Evolutionary conservation across 2,329 filamentous ascomycete species (phyloP), one percentile per base, ranked within the genome.

Genomic region (Botryotinia narcissicola): DNA sequence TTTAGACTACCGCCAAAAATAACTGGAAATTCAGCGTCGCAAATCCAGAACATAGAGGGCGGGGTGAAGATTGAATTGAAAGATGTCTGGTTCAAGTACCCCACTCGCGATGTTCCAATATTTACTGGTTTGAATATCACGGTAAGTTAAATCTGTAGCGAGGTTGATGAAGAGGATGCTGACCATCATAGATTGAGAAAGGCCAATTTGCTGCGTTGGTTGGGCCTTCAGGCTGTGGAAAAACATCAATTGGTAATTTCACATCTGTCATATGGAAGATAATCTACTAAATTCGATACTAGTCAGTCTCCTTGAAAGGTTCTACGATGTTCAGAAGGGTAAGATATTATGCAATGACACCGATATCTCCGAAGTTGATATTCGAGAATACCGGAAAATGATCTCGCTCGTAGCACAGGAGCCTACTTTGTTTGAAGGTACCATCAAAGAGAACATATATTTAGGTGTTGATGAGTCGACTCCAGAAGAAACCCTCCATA

Each of bases 341-440:
- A 83, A 84, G 8, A 90, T 96, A 71, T 83, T 90, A 0, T 87
- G 89, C 79, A 90, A 93, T 79, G 88, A 86, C 8, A 83, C 84
- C 69, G 86, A 91, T 77, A 88, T 94, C 61, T 81, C 83, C 1
- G 80, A 84, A 1, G 80, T 93, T 70, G 87, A 91, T 72, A 85
- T 91, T 0, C 85, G 85, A 74, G 82, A 86, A 29, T 93, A 93
- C 80, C 88, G 92, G 59, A 85, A 86, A 73, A 83, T 88, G 51
- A 84, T 94, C 20, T 91, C 91, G 1, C 86, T 95, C 0, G 92
- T 95, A 0, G 89, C 91, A 5, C 92, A 95, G 81, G 92, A 95
- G 80, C 87, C 92, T 14, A 90, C 90, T 0, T 85, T 95, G 78
- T 79, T 79, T 37, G 89, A 90, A 80, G 86, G 87, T 20, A 89